Conservation (phyloP, 1,284 basidiomycete genomes). For the Vanrija sp. region DNA sequence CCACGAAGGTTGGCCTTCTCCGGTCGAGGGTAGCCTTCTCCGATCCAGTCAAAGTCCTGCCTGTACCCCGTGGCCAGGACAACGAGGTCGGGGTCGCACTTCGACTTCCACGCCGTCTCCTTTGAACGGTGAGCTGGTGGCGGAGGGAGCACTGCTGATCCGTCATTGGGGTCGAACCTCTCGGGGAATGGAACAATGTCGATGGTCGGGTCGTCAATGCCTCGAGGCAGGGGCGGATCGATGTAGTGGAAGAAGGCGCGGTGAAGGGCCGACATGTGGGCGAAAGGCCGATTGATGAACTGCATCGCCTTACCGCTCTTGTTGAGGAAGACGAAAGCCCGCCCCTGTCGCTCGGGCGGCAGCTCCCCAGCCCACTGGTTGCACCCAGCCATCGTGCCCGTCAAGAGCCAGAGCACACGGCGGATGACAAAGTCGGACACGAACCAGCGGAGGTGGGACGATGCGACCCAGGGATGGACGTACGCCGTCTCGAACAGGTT, state of each 20-base stretch:
- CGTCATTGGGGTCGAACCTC: constrained; percentile 51
- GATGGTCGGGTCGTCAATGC: constrained; percentile 55
- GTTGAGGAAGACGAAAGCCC: constrained; percentile 53
- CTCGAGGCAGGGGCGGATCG: constrained; percentile 54
- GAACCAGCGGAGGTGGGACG: constrained; percentile 60
- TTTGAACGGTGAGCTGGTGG: constrained; percentile 36
- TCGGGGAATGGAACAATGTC: constrained; percentile 62
- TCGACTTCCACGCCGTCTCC: constrained; percentile 34
- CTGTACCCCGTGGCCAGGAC: constrained; percentile 56
- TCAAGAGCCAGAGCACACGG: constrained; percentile 59
- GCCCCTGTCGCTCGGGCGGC: constrained; percentile 58
- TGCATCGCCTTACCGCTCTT: constrained; percentile 55
- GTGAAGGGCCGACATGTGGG: constrained; percentile 52
- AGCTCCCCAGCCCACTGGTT: constrained; percentile 67
- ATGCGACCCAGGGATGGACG: constrained; percentile 57
- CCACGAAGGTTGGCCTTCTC: constrained; percentile 57
- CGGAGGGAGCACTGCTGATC: constrained; percentile 55
- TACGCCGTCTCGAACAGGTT: constrained; percentile 45
- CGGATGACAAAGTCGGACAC: constrained; percentile 64
- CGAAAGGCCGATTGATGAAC: constrained; percentile 60
- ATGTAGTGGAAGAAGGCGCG: constrained; percentile 57
- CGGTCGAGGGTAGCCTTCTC: constrained; percentile 55
- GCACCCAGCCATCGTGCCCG: constrained; percentile 61
- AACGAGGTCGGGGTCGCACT: constrained; percentile 38
- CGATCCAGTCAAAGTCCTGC: constrained; percentile 52